Evolutionary conservation across 139 green algal species (phyloP), one percentile per base, ranked within the genome.

Genomic region (Asterochloris erici): DNA sequence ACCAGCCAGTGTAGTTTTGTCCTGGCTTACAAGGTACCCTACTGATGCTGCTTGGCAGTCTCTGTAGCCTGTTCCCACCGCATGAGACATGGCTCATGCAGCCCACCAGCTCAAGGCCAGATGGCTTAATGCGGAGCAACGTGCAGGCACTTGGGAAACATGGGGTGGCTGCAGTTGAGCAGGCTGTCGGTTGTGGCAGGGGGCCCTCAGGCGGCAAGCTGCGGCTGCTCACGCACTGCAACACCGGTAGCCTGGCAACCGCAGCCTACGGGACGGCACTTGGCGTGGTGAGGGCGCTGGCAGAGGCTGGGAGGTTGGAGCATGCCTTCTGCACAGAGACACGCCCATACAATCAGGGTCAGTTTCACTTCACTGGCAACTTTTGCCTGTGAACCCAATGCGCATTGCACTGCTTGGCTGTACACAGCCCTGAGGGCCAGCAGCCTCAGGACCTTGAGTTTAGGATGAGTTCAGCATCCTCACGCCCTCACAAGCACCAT

Each of bases 261-360:
- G 94, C 94, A 0, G 92, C 87, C 0, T 98, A 93, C 74, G 96
- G 96, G 70, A 99, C 96, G 0, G 96, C 96, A 14, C 89, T 99
- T 79, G 96, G 96, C 68, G 92, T 98, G 1, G 92, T 99, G 66
- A 88, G 96, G 12, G 79, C 94, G 19, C 89, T 99, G 81, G 85
- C 93, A 64, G 92, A 92, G 77, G 78, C 83, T n/a, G 93, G 91
- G 16, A 69, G 78, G 68, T 88, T 99, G 79, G 89, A 97, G 85
- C 93, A 93, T 79, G 93, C 90, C 17, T 97, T 95, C 84, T 95
- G 90, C 82, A 95, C 90, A 9, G 96, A 99, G 87, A 99, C 96
- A 0, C 84, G 96, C 66, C 96, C 96, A 0, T 99, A 98, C 91
- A 98, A 98, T 85, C 96, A 99, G 89, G 95, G 94, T 91, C 83